Base-by-base conservation (phyloP, 75 land plant species). In the Pseudotsuga menziesii region DNA sequence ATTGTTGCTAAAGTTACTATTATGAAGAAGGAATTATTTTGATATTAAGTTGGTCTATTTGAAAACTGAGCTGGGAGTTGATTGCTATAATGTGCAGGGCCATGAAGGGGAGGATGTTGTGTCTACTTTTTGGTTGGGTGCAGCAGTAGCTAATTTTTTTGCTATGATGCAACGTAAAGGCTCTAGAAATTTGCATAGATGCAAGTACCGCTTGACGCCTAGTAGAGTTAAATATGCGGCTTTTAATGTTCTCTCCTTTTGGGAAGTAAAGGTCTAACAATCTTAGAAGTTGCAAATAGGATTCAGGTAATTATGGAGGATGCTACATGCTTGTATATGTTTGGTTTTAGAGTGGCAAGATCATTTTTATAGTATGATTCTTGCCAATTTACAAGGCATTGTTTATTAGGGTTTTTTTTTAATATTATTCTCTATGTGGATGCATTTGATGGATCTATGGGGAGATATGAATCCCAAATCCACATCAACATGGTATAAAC, bases 151-250 rank as follows among this genome's bases (percentile, higher is more conserved):
- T 62, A 97, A 82, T 88, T 98, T 98, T 56, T 91, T 89, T 76
- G 89, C 93, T 74, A 23, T 87, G 26, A 94, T 97, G 96, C 91
- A 88, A 85, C 92, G 89, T 69, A 92, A 85, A 79, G 94, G 97
- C 23, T 82, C 83, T n/a, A 75, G 87, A 41, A 82, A 76, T 75
- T 78, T 76, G 15, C 89, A 95, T 13, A 89, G 86, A 78, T 85
- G 86, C 72, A 87, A 90, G 76, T 93, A 85, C 76, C 89, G 93
- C 17, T 79, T 97, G 78, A 94, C 98, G 26, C 99, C 99, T 74
- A 98, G 99, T 77, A 97, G 98, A 67, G 99, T 97, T 15, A 97
- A 97, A 78, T 97, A 89, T 87, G 99, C 99, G 22, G 99, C 98
- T 58, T 97, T 91, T 82, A 92, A 97, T 86, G 93, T 97, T 54